These are phyloP conservation scores for Fusarium longipes DNA, from an alignment of 2,329 filamentous ascomycete genomes.

Conservation along the genomic window DNA sequence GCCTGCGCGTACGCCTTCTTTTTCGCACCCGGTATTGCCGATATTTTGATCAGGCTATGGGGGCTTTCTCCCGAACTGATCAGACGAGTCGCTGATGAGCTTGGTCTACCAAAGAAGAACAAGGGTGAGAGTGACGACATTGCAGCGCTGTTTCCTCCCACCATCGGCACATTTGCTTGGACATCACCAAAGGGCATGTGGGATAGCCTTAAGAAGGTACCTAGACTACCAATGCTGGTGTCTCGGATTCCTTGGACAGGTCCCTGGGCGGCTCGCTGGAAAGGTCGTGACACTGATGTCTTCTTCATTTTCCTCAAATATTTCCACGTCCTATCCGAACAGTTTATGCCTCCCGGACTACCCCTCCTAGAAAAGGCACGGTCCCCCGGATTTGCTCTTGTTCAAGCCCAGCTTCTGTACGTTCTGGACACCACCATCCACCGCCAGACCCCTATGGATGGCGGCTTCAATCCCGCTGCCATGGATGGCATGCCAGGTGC, in stretches of 20 bases:
- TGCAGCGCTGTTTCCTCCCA: slow-evolving; percentile 75
- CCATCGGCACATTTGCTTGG: slow-evolving; percentile 68
- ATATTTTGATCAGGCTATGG: slow-evolving; percentile 86
- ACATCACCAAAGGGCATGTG: slow-evolving; percentile 61
- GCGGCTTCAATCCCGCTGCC: slow-evolving; percentile 56
- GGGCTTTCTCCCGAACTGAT: slow-evolving; percentile 74
- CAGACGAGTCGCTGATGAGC: slow-evolving; percentile 76
- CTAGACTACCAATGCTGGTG: slow-evolving; percentile 73
- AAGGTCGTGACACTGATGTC: slow-evolving; percentile 85
- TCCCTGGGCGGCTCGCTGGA: slow-evolving; percentile 87
- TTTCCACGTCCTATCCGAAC: slow-evolving; percentile 81
- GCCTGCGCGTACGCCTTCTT: slow-evolving; percentile 94
- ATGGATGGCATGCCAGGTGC: slow-evolving; percentile 62
- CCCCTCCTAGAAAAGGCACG: slow-evolving; percentile 67
- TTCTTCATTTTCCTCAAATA: slow-evolving; percentile 94
- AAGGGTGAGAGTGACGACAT: slow-evolving; percentile 72
- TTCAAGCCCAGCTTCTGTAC: slow-evolving; percentile 84
- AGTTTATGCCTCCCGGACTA: slow-evolving; percentile 71
- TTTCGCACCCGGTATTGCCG: slow-evolving; percentile 87
- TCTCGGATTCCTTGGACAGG: slow-evolving; percentile 85
- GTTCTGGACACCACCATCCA: slow-evolving; percentile 87
- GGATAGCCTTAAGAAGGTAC: slow-evolving; percentile 71
- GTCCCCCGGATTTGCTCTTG: slow-evolving; percentile 80
- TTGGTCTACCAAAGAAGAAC: slow-evolving; percentile 69
- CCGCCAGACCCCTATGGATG: slow-evolving; percentile 70